phyloP scores from a whole-genome alignment of 2,329 filamentous ascomycete species.

The Stemphylium beticola region DNA sequence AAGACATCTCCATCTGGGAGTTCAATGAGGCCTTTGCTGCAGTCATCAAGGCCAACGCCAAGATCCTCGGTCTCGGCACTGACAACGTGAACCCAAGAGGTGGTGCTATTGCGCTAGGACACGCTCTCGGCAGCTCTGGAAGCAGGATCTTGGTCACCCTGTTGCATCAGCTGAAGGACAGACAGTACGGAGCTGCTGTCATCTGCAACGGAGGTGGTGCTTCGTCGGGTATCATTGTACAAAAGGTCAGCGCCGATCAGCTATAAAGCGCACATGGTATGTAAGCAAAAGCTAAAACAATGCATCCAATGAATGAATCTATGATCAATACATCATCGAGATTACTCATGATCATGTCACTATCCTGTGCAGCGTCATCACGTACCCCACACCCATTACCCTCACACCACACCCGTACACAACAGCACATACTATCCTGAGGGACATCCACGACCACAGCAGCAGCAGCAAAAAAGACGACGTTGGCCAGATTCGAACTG shows the following conservation, averaged over 20 bases:
- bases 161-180: constrained; percentile 87
- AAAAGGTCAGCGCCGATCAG: constrained; percentile 62
- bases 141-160: constrained; percentile 89
- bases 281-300: not conserved
- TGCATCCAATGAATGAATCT: not conserved
- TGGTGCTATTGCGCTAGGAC: constrained; percentile 89
- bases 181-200: constrained; percentile 92
- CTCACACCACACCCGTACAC: too few species aligned
- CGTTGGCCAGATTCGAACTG: constrained; percentile 46
- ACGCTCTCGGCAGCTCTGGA: constrained; percentile 91
- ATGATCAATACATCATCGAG: too few species aligned
- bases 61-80: constrained; percentile 81
- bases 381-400: too few species aligned
- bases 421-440: too few species aligned
- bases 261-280: constrained; percentile 18
- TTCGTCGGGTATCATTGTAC: constrained; percentile 88
- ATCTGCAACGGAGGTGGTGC: constrained; percentile 98
- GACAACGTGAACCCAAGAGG: constrained; percentile 87
- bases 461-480: constrained; percentile 23
- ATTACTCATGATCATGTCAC: too few species aligned
- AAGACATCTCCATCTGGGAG: constrained; percentile 94
- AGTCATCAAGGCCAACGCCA: constrained; percentile 92
- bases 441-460: too few species aligned
- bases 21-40: constrained; percentile 98
- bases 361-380: too few species aligned